A percentile compares a stretch with the other conserved stretches of the same genome.
Conservation (phyloP, 257 asterid species). For the Avicennia marina region DNA sequence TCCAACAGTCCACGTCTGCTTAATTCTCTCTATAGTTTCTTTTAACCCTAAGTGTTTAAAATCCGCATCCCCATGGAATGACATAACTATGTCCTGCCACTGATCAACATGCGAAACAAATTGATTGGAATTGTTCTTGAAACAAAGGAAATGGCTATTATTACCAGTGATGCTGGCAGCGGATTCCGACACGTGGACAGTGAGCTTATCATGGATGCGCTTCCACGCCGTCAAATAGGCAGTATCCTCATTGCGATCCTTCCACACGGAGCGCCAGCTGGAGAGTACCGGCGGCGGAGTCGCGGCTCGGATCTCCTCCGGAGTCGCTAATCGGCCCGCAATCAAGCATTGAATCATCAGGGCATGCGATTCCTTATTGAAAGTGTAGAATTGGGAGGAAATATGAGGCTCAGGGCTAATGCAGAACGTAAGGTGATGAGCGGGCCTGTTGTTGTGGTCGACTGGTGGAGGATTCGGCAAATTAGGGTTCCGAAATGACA, state of each 20-base stretch:
- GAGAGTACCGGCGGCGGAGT: constrained; percentile 69
- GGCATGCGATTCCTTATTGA: constrained; percentile 74
- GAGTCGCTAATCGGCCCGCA: constrained; percentile 66
- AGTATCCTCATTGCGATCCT: constrained; percentile 94
- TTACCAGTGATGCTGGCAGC: constrained; percentile 23
- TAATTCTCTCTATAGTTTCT: constrained; percentile 83
- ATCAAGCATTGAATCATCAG: constrained; percentile 72
- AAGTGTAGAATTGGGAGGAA: constrained; percentile 92
- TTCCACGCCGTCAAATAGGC: constrained; percentile 97
- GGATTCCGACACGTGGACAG: constrained; percentile 37
- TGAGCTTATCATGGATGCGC: constrained; percentile 93
- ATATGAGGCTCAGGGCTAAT: constrained; percentile 76
- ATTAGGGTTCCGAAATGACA: constrained; percentile 55
- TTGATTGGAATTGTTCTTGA: constrained; percentile 81
- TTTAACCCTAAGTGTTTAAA: constrained; percentile 79
- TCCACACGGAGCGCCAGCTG: constrained; percentile 98
- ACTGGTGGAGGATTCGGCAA: constrained; percentile 19
- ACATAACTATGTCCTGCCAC: constrained; percentile 95
- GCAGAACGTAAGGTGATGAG: constrained; percentile 23
- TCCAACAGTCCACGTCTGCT: constrained; percentile 96
- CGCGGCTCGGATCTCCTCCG: constrained; percentile 86
- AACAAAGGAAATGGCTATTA: constrained; percentile 64
- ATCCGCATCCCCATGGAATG: constrained; percentile 67
- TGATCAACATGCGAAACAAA: constrained; percentile 83
- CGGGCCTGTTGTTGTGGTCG: constrained; percentile 20